phyloP scores from a whole-genome alignment of 1,284 basidiomycete species.

The Singerocomus inundabilis region DNA sequence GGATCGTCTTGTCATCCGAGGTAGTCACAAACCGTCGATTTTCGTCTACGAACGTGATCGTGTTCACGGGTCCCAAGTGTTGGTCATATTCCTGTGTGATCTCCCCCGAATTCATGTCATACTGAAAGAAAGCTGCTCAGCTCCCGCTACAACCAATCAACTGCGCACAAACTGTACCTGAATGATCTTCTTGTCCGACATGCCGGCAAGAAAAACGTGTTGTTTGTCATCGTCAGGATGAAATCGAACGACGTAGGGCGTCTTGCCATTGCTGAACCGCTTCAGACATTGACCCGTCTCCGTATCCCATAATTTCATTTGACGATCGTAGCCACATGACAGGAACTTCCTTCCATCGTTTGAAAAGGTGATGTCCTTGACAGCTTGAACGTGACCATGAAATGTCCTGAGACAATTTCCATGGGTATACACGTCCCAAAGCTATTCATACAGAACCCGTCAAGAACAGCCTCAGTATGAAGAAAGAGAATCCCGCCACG shows the following conservation, averaged over 20 bases:
- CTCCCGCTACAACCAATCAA: background rate
- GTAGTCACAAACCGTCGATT: constrained; percentile 97
- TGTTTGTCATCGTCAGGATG: constrained; percentile 97
- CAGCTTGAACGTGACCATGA: constrained; percentile 94
- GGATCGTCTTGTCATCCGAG: constrained; percentile 98
- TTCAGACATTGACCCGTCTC: constrained; percentile 97
- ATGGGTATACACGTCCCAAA: constrained; percentile 98
- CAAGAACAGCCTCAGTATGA: background rate
- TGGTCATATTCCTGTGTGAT: constrained; percentile 99
- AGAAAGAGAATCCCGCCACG: constrained; percentile 18
- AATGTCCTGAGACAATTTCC: constrained; percentile 97
- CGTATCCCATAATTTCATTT: constrained; percentile 99
- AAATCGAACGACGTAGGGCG: constrained; percentile 92
- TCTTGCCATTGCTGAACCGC: constrained; percentile 95
- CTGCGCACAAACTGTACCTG: constrained; percentile 56
- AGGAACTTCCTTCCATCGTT: constrained; percentile 90
- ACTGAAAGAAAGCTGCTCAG: constrained; percentile 49
- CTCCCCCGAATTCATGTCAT: constrained; percentile 90
- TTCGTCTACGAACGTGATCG: constrained; percentile 97
- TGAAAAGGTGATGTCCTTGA: constrained; percentile 94
- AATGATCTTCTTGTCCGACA: constrained; percentile 99
- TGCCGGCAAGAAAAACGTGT: constrained; percentile 94
- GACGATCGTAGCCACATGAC: constrained; percentile 92
- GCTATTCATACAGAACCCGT: constrained; percentile 44
- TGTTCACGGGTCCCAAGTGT: constrained; percentile 97